These are phyloP conservation scores for Sporothrix mexicana DNA, from an alignment of 2,329 filamentous ascomycete genomes.

Conservation along the genomic window DNA sequence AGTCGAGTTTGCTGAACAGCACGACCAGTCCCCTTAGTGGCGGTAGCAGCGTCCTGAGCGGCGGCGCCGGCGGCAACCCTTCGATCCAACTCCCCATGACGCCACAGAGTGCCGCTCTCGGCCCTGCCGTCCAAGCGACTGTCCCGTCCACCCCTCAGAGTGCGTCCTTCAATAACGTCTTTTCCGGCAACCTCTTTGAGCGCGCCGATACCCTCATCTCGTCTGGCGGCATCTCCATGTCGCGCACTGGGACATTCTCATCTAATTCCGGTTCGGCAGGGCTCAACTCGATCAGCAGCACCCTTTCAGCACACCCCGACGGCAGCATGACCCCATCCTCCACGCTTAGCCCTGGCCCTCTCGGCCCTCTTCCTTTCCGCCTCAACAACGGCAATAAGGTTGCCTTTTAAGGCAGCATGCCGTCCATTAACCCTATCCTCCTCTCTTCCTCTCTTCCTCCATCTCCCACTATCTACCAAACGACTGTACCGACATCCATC, in stretches of 20 bases:
- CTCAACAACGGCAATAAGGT: constrained; percentile 44
- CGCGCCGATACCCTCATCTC: constrained; percentile 63
- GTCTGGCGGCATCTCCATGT: constrained; percentile 64
- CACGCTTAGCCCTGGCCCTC: constrained; percentile 41
- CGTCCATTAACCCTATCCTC: not conserved
- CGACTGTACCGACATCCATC: not conserved
- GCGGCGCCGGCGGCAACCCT: constrained; percentile 29
- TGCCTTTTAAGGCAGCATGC: constrained; percentile 37
- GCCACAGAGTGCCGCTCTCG: constrained; percentile 85
- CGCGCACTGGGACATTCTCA: constrained; percentile 60
- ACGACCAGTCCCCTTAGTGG: constrained; percentile 43
- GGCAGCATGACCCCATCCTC: constrained; percentile 43
- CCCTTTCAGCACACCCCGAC: constrained; percentile 41
- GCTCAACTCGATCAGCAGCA: constrained; percentile 39
- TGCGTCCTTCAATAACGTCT: constrained; percentile 60
- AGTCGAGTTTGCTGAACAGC: constrained; percentile 44
- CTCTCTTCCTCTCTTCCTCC: not conserved
- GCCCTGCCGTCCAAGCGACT: constrained; percentile 87
- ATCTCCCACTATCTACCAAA: too few relatives aligned
- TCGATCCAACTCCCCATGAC: constrained; percentile 71
- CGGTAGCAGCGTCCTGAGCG: constrained; percentile 32
- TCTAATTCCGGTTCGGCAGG: constrained; percentile 70
- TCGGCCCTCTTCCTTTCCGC: constrained; percentile 42
- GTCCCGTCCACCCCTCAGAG: constrained; percentile 74
- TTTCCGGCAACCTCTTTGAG: constrained; percentile 65